Evolutionary conservation across 2,329 filamentous ascomycete genomes (phyloP).

Genomic region (Pseudocercospora crystallina): DNA sequence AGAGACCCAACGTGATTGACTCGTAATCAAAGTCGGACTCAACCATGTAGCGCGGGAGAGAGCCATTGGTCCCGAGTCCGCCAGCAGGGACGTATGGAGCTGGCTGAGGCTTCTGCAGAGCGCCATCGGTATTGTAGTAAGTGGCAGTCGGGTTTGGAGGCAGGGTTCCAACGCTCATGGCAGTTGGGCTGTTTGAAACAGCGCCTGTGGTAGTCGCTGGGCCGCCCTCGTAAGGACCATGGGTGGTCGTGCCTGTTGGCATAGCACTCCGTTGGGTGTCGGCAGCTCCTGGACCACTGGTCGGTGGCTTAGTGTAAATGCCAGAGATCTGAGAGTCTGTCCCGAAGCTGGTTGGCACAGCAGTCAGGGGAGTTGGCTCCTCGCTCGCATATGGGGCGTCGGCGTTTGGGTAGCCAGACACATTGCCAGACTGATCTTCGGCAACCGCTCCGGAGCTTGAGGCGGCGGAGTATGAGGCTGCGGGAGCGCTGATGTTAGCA

Average conservation of each 20-base stretch:
- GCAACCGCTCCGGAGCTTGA: slow-evolving; percentile 14
- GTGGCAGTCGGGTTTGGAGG: slow-evolving; percentile 63
- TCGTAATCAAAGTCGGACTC: slow-evolving; percentile 82
- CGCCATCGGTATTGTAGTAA: slow-evolving; percentile 70
- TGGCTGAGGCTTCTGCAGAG: slow-evolving; percentile 65
- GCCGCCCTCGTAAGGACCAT: slow-evolving; percentile 67
- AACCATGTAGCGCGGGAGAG: slow-evolving; percentile 71
- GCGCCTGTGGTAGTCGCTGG: slow-evolving; percentile 72
- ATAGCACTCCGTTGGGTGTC: slow-evolving; percentile 49
- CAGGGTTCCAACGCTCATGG: slow-evolving; percentile 57
- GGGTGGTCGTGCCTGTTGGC: slow-evolving; percentile 61
- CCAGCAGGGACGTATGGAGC: slow-evolving; percentile 70
- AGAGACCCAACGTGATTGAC: slow-evolving; percentile 70
- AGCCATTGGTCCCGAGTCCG: slow-evolving; percentile 76
- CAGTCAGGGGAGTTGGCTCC: slow-evolving; percentile 35
- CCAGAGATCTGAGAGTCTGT: slow-evolving; percentile 45
- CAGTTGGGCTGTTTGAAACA: slow-evolving; percentile 57
- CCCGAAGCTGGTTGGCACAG: slow-evolving; percentile 44
- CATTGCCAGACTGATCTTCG: slow-evolving; percentile 28
- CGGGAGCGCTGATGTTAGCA: neutral
- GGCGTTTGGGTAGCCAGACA: slow-evolving; percentile 46
- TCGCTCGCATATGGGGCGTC: slow-evolving; percentile 43
- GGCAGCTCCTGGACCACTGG: slow-evolving; percentile 35
- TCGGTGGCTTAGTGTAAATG: slow-evolving; percentile 33
- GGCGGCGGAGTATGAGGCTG: slow-evolving; percentile 2